These are phyloP conservation scores for Tarenaya hassleriana DNA, from an alignment of 345 rosid species.

Conservation along the genomic window DNA sequence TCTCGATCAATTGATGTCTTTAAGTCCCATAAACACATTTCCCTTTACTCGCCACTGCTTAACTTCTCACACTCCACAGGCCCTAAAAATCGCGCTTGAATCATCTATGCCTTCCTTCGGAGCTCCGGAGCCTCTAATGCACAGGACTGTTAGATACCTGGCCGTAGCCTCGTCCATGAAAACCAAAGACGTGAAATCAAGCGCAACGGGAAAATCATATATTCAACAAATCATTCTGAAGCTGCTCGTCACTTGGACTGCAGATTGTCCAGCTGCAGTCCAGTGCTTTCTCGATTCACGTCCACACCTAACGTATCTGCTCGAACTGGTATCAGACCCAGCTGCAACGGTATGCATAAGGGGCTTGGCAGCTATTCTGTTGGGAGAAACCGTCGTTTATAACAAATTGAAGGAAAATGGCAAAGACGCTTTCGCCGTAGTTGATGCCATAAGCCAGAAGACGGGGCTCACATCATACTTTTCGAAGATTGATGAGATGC, in stretches of 20 bases:
- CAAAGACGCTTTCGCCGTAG: conserved; percentile 67
- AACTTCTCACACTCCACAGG: conserved; percentile 37
- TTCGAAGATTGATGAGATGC: conserved; percentile 84
- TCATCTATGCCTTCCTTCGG: conserved; percentile 69
- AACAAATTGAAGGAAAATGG: conserved; percentile 67
- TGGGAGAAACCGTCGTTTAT: conserved; percentile 78
- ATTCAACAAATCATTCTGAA: conserved; percentile 78
- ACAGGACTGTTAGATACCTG: conserved; percentile 81
- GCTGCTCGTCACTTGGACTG: conserved; percentile 86
- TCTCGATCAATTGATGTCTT: background rate
- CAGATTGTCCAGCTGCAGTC: conserved; percentile 74
- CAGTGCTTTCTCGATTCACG: conserved; percentile 83
- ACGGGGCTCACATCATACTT: conserved; percentile 77
- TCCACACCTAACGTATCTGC: conserved; percentile 73
- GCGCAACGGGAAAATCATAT: conserved; percentile 35
- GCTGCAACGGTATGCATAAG: conserved; percentile 57
- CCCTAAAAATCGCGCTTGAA: conserved; percentile 66
- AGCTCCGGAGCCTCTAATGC: conserved; percentile 76
- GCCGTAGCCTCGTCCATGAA: conserved; percentile 78
- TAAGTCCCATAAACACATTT: conserved; percentile 1
- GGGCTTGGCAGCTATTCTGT: conserved; percentile 77
- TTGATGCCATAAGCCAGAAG: conserved; percentile 85
- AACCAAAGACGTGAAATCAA: conserved; percentile 64
- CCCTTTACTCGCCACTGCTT: conserved; percentile 6
- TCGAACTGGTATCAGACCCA: conserved; percentile 67